These are phyloP conservation scores for Leccinum arenicola DNA, from an alignment of 768 basidiomycete species.

Conservation along the genomic window DNA sequence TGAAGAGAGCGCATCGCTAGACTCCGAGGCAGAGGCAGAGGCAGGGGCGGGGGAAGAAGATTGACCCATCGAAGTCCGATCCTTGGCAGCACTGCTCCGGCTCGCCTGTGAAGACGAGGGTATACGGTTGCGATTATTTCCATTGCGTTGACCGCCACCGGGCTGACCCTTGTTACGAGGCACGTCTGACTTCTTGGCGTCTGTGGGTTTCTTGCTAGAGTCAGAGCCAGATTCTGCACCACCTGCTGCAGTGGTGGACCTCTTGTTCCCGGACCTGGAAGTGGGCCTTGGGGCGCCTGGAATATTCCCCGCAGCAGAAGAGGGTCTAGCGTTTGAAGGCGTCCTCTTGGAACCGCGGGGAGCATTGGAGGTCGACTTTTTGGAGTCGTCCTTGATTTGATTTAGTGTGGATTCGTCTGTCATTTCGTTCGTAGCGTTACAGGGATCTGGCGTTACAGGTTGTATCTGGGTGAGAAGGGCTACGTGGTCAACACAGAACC, in stretches of 20 bases:
- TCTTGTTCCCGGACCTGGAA: constrained; percentile 69
- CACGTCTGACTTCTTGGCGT: constrained; percentile 48
- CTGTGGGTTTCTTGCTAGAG: constrained; percentile 58
- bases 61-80: constrained; percentile 40
- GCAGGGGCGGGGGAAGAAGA: constrained; percentile 46
- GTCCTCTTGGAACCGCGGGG: constrained; percentile 60
- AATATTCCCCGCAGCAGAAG: constrained; percentile 40
- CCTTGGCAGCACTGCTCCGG: constrained; percentile 50
- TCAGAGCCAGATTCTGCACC: constrained; percentile 70
- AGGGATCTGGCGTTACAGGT: constrained; percentile 35
- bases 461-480: constrained; percentile 38
- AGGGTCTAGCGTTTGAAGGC: constrained; percentile 42
- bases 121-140: constrained; percentile 54
- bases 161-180: constrained; percentile 54
- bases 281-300: constrained; percentile 55
- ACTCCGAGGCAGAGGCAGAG: constrained; percentile 53
- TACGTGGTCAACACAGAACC: constrained; percentile 20
- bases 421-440: constrained; percentile 78
- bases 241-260: constrained; percentile 37
- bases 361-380: constrained; percentile 51
- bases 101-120: constrained; percentile 56
- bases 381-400: constrained; percentile 61
- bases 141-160: constrained; percentile 43
- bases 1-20: constrained; percentile 79
- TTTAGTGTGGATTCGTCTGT: constrained; percentile 66